phyloP scores from a whole-genome alignment of 2,329 filamentous ascomycete species.

The Aspergillus nomiae region DNA sequence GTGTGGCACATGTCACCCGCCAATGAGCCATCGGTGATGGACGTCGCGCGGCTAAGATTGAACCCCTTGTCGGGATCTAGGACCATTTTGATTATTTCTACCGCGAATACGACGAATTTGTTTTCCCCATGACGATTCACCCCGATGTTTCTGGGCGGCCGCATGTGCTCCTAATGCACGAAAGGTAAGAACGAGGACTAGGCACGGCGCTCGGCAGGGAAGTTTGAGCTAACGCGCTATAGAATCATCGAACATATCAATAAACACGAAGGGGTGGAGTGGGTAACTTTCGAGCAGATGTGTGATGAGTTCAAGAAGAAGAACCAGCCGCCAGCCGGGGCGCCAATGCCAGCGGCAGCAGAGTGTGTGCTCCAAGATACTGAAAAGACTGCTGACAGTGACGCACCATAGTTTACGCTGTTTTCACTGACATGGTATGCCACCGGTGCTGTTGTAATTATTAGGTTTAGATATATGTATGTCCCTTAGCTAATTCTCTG shows the following conservation, averaged over 20 bases:
- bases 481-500: too few relatives aligned
- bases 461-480: too few relatives aligned
- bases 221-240: background rate
- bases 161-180: constrained; percentile 73
- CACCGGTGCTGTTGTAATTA: too few relatives aligned
- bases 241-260: constrained; percentile 70
- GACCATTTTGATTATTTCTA: constrained; percentile 70
- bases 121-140: constrained; percentile 77
- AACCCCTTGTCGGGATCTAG: constrained; percentile 34
- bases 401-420: background rate
- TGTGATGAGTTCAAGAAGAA: constrained; percentile 68
- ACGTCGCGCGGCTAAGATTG: background rate
- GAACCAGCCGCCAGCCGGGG: constrained; percentile 27
- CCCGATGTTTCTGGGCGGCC: constrained; percentile 72
- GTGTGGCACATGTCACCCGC: background rate
- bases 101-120: constrained; percentile 73
- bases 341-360: constrained; percentile 25
- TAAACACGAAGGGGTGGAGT: constrained; percentile 54
- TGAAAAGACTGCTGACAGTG: accelerated
- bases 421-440: too few relatives aligned
- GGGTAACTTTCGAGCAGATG: constrained; percentile 66
- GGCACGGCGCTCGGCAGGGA: too few relatives aligned
- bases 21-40: background rate
- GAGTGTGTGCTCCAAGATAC: background rate
- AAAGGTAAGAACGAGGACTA: constrained; percentile 51